phyloP scores from a whole-genome alignment of 495 filamentous ascomycete genomes.

The Pyronema domesticum region DNA sequence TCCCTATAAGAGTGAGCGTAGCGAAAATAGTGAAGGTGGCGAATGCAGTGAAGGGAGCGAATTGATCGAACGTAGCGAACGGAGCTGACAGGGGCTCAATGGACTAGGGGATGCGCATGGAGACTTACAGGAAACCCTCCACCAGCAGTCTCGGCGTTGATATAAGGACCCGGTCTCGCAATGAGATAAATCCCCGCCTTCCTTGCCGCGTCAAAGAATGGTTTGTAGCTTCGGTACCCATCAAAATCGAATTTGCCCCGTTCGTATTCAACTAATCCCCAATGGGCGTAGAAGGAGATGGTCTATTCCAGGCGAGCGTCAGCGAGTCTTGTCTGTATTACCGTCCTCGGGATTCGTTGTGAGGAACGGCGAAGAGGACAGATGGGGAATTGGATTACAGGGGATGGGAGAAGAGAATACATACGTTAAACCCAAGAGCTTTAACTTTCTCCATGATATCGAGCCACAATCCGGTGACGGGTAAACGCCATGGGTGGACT shows the following conservation, averaged over 20 bases:
- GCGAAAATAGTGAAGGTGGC: too few relatives aligned
- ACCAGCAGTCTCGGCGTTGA: slow-evolving; percentile 42
- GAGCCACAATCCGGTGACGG: slow-evolving; percentile 51
- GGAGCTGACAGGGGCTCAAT: too few relatives aligned
- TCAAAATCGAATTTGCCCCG: slow-evolving; percentile 48
- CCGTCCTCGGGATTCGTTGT: too few relatives aligned
- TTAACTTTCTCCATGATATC: slow-evolving; percentile 69
- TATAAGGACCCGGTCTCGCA: slow-evolving; percentile 52
- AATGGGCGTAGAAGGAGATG: slow-evolving; percentile 61
- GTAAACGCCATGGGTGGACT: slow-evolving; percentile 51
- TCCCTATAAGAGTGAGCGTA: too few relatives aligned
- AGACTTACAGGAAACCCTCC: slow-evolving; percentile 37
- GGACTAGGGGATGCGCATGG: too few relatives aligned
- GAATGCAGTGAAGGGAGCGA: too few relatives aligned
- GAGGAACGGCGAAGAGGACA: too few relatives aligned
- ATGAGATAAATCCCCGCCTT: slow-evolving; percentile 57
- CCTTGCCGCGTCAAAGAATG: slow-evolving; percentile 53
- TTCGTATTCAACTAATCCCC: slow-evolving; percentile 64
- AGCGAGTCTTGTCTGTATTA: too few relatives aligned
- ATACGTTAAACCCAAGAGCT: slow-evolving; percentile 49
- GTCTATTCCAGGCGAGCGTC: slow-evolving; percentile 1
- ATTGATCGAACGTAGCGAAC: too few relatives aligned
- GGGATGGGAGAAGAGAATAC: too few relatives aligned
- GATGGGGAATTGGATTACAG: too few relatives aligned
- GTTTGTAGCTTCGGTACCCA: slow-evolving; percentile 48